phyloP scores from a whole-genome alignment of 192 early-diverging fungal species.

The Coemansia brasiliensis region DNA sequence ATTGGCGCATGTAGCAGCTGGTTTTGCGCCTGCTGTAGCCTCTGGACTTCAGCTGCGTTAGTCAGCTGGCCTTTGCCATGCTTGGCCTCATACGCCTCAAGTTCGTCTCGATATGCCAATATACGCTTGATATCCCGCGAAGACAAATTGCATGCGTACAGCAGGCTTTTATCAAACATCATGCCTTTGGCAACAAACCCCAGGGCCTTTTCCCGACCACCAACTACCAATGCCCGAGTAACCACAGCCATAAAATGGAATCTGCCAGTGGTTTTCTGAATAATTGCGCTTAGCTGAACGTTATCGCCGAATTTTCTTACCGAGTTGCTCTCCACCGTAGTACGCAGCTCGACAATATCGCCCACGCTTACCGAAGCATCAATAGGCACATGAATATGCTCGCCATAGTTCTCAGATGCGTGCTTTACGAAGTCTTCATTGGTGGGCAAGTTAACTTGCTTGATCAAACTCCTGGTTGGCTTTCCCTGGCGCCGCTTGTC shows the following conservation, averaged over 20 bases:
- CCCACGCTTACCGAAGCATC: slow-evolving; percentile 31
- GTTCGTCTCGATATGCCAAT: slow-evolving; percentile 16
- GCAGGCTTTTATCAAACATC: slow-evolving; percentile 32
- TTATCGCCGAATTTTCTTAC: neutral
- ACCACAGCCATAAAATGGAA: slow-evolving; percentile 34
- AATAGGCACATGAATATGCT: slow-evolving; percentile 28
- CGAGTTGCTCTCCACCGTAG: neutral
- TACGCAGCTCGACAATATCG: slow-evolving; percentile 44
- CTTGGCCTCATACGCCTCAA: slow-evolving; percentile 23
- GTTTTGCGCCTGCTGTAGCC: slow-evolving; percentile 17
- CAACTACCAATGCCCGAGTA: neutral
- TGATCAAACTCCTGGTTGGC: slow-evolving; percentile 12
- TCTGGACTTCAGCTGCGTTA: neutral
- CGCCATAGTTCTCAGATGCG: slow-evolving; percentile 5
- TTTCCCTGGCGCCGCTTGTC: neutral
- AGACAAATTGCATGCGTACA: slow-evolving; percentile 22
- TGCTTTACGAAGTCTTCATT: slow-evolving; percentile 12
- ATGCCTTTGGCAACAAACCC: slow-evolving; percentile 46
- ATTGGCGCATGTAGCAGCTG: slow-evolving; percentile 3
- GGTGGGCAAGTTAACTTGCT: slow-evolving; percentile 8
- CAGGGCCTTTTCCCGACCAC: slow-evolving; percentile 24
- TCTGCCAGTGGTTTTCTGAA: slow-evolving; percentile 40
- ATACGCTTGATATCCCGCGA: slow-evolving; percentile 13
- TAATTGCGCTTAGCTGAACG: slow-evolving; percentile 11
- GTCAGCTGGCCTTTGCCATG: slow-evolving; percentile 28